Conservation (phyloP, 129 eudicot species). For the Pittosporum tobira region DNA sequence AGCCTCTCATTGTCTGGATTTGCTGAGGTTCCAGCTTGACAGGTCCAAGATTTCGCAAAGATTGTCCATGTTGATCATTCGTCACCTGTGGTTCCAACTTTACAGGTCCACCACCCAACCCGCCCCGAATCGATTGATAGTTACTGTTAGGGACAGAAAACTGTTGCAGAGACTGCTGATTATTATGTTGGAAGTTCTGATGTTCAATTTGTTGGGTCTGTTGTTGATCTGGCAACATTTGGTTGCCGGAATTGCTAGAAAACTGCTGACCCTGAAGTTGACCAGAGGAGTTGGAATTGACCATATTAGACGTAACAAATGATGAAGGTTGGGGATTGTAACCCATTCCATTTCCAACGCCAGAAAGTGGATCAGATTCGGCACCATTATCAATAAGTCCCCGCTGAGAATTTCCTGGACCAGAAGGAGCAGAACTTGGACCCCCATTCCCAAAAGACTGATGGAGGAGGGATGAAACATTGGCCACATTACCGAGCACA, state of each 20-base stretch:
- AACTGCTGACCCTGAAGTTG: conserved; percentile 65
- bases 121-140: conserved; percentile 55
- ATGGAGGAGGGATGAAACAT: conserved; percentile 73
- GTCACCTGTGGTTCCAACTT: conserved; percentile 68
- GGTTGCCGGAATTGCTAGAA: conserved; percentile 42
- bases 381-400: conserved; percentile 63
- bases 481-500: conserved; percentile 70
- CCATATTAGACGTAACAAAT: conserved; percentile 41
- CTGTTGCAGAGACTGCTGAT: conserved; percentile 48
- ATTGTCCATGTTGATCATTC: conserved; percentile 49
- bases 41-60: conserved; percentile 52
- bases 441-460: conserved; percentile 75
- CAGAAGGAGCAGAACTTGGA: conserved; percentile 7
- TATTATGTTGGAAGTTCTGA: conserved; percentile 54
- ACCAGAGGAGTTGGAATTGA: conserved; percentile 34
- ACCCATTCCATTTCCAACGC: conserved; percentile 72
- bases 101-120: conserved; percentile 73
- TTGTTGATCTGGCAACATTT: conserved; percentile 68
- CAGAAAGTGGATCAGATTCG: conserved; percentile 59
- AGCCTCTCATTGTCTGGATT: conserved; percentile 58
- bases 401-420: conserved; percentile 41
- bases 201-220: conserved; percentile 49
- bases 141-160: conserved; percentile 37
- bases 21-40: conserved; percentile 79
- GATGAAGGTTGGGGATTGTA: conserved; percentile 53